Base-by-base conservation (phyloP, 23 red algal species). In the Gracilariopsis chorda region DNA sequence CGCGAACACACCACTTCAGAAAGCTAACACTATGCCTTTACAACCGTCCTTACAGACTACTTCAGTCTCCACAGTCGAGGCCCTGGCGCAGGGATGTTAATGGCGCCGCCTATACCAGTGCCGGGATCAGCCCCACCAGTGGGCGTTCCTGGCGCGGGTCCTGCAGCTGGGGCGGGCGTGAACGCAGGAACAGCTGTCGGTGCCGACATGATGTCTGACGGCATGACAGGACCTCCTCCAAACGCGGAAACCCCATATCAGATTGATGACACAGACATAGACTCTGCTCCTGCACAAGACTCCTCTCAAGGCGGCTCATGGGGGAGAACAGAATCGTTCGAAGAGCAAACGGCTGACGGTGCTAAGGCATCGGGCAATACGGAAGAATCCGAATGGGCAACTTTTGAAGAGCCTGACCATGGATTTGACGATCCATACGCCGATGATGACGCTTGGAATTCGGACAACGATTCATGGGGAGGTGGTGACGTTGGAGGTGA, bases 11-110 rank as follows among this genome's bases (percentile, higher is more conserved):
- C 37, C 34, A 76, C 9, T 39, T 64, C 32, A 64, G 29, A 2
- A 28, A 16, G 7, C 28, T 76, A 17, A 36, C 3, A 43, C 45
- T 5, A 4, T 46, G 70, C 30, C 3, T 36, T 19, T 6, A 42
- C 45, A 4, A 42, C 1, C 9, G 7, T 1, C 1, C 23, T 7
- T 1, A 7, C 32, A 88, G 83, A 98, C 82, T 98, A 98, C 51
- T 98, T 98, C 74, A 95, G 93, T 16, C 56, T 98, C 12, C 96
- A 98, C 70, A 90, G 82, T 53, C 70, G 93, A 16, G 82, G 92
- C 9, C 83, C 44, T 25, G 65, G 65, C 17, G 65, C 86, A 20
- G 92, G 89, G 16, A 59, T 95, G 27, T 85, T 95, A 69, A 77
- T 83, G 48, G 57, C 72, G 43, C 83, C 83, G 59, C 55, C 83